These are phyloP conservation scores for Crithidia thermophila DNA, from an alignment of 208 protist genomes.

Conservation along the genomic window DNA sequence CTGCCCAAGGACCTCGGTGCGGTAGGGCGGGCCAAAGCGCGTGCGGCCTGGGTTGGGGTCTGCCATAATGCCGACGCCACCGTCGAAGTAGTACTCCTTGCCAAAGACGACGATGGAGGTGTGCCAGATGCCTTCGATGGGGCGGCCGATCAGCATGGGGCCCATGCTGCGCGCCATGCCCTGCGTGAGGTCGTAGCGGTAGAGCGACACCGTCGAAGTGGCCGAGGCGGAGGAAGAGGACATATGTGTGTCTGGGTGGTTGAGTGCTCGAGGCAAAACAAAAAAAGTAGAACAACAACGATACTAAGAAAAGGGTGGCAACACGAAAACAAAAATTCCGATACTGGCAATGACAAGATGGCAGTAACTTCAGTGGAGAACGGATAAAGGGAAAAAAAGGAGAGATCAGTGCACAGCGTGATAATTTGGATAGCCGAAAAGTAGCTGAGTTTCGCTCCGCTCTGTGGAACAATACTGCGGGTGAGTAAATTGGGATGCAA, in stretches of 20 bases:
- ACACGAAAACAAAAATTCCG: not conserved
- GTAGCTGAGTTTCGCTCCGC: too few species aligned
- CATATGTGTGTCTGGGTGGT: constrained; percentile 7
- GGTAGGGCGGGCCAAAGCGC: constrained; percentile 78
- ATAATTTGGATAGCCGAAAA: too few species aligned
- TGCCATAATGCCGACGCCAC: constrained; percentile 76
- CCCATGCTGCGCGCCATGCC: constrained; percentile 88
- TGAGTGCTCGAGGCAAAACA: not conserved
- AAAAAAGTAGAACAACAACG: constrained; percentile 11
- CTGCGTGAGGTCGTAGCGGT: constrained; percentile 94
- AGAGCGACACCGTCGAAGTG: constrained; percentile 64
- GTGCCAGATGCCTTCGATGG: constrained; percentile 95
- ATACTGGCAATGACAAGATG: not conserved
- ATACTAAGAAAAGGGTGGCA: too few species aligned
- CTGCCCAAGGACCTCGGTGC: constrained; percentile 57
- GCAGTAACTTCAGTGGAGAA: too few species aligned
- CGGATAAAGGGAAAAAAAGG: too few species aligned
- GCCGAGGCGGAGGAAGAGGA: constrained; percentile 13
- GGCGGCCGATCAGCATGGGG: constrained; percentile 75
- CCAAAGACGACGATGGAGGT: constrained; percentile 93
- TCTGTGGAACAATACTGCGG: too few species aligned
- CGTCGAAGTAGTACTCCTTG: constrained; percentile 94
- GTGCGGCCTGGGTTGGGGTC: constrained; percentile 55
- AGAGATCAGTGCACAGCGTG: too few species aligned
- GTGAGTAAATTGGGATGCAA: too few species aligned